Evolutionary conservation across 164 flowering plant species (phyloP), one percentile per base, ranked within the genome.

Genomic region (Cinnamomum micranthum): DNA sequence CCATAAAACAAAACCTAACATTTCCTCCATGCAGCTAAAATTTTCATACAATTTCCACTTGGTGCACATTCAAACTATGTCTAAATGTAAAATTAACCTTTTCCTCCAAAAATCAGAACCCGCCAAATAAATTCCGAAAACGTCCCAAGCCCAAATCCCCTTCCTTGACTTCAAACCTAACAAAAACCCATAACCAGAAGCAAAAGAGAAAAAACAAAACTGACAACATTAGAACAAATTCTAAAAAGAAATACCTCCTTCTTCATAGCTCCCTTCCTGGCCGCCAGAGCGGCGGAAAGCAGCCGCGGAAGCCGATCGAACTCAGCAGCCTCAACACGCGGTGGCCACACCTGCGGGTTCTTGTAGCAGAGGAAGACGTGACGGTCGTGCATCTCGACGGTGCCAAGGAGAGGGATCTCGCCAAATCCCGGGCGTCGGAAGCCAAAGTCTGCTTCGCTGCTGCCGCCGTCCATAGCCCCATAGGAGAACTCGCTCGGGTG

Each of bases 301-400:
- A 92, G 83, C 83, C 98, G 82, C 1, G 97, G 98, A 69, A 95
- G 74, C 14, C 97, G 97, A 89, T 95, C 98, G 71, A 91, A 92
- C 84, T 92, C 97, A 2, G 97, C 92, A 6, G 97, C 94, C 80
- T 89, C 92, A 50, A 95, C 88, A 24, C 89, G 84, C 0, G 94
- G 86, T 0, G 98, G 98, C 97, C 97, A 95, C 15, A 87, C 93
- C 76, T 78, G 79, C 31, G 97, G 98, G 70, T 89, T 87, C 84
- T 92, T 95, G 80, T 94, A 94, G 79, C 97, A 92, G 19, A 94
- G 86, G 73, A 94, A 94, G 52, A 94, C 91, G 71, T 94, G 98
- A 20, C 98, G 88, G 64, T 89, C 80, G 76, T 92, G 92, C 71
- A 80, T 78, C 76, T 88, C 85, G 1, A 95, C 95, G 23, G 91